These are phyloP conservation scores for Shiraia bambusicola DNA, from an alignment of 2,329 filamentous ascomycete genomes.

Conservation along the genomic window DNA sequence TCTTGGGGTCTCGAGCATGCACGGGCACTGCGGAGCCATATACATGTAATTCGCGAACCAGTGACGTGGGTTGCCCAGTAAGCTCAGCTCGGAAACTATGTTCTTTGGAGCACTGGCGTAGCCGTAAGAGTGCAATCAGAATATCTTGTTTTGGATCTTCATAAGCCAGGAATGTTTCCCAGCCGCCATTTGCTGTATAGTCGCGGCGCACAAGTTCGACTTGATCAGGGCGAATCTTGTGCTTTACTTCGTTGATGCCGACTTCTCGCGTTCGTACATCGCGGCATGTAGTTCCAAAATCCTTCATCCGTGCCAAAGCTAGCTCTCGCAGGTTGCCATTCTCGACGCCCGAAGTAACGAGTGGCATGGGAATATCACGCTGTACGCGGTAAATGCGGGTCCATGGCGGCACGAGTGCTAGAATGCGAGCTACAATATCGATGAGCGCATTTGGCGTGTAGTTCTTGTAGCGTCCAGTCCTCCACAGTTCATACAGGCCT, in stretches of 20 bases:
- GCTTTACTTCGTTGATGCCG: slow-evolving; percentile 97
- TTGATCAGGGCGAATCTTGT: slow-evolving; percentile 95
- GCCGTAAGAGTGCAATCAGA: slow-evolving; percentile 81
- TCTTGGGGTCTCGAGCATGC: slow-evolving; percentile 89
- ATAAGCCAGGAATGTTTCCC: slow-evolving; percentile 98
- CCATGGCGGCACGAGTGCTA: slow-evolving; percentile 94
- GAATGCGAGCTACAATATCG: slow-evolving; percentile 92
- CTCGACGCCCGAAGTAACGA: slow-evolving; percentile 97
- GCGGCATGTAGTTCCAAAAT: slow-evolving; percentile 95
- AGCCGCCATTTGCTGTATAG: slow-evolving; percentile 92
- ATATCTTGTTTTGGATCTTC: slow-evolving; percentile 99
- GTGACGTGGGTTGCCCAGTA: slow-evolving; percentile 79
- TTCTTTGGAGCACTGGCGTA: slow-evolving; percentile 86
- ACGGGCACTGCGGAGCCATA: slow-evolving; percentile 98
- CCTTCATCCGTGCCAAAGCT: slow-evolving; percentile 95
- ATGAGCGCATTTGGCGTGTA: slow-evolving; percentile 97
- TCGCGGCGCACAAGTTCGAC: slow-evolving; percentile 93
- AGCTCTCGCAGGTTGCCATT: slow-evolving; percentile 95
- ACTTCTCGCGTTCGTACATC: slow-evolving; percentile 96
- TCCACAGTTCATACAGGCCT: slow-evolving; percentile 94
- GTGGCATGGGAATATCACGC: slow-evolving; percentile 98
- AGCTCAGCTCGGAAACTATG: slow-evolving; percentile 93
- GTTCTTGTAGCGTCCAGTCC: slow-evolving; percentile 95
- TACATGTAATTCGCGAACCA: slow-evolving; percentile 93
- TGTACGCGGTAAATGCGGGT: slow-evolving; percentile 98